Base-by-base conservation (phyloP, 371 early-diverging fungal species). In the Pancytospora epiphaga region DNA sequence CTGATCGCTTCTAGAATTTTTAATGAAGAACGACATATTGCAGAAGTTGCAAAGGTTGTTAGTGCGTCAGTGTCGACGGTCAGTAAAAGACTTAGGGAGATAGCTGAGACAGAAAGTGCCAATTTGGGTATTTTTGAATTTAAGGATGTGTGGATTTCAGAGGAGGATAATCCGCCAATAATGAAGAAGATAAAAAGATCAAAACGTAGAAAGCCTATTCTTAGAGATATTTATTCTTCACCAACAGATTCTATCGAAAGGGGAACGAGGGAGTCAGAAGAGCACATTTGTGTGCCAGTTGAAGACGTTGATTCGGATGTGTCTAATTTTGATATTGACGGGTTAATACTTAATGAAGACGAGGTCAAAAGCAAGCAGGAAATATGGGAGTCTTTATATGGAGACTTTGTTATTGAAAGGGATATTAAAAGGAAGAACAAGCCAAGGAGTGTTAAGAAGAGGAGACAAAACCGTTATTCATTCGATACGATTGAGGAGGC, bases 1-100 rank as follows among this genome's bases (percentile, higher is more conserved):
- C 83, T 92, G 50, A 88, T 96, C 70, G 91, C 98, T 0, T 89
- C 92, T 3, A 80, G 95, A 64, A 92, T 97, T 86, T 88, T 94
- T 73, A 89, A 89, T 32, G 93, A 90, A 72, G 83, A 87, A 51
- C 85, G 94, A 58, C 87, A 91, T 0, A 83, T 85, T 9, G 83
- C 82, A 29, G 96, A 98, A 77, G 87, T 96, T 61, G 89, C 91
- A 47, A 83, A 85, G 54, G 88, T 92, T 0, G 96, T 94, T 50
- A 91, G 91, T 78, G 91, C 94, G 27, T 89, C 89, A 39, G 90
- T 89, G 67, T 79, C 85, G 0, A 98, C 97, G 0, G 85, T 98
- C 83, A 40, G 86, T 65, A 89, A 88, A 69, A 84, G 94, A 72
- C 80, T 95, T 57, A 82, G 85, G 6, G 98, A 97, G 80, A 90